phyloP scores from a whole-genome alignment of 2,329 filamentous ascomycete species.

The Lasiodiplodia theobromae region DNA sequence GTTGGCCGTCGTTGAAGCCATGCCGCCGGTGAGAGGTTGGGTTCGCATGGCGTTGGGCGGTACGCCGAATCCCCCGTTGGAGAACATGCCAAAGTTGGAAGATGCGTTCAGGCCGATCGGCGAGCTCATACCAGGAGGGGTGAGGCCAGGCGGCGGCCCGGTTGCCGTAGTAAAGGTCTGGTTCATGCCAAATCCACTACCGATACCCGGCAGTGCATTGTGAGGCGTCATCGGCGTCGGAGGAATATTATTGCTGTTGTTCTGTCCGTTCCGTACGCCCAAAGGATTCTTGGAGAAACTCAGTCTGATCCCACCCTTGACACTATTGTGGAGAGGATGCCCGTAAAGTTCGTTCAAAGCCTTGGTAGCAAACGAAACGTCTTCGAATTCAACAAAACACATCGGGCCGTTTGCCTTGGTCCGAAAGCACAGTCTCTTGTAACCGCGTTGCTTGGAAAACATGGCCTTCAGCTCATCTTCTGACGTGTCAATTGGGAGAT shows the following conservation, averaged over 20 bases:
- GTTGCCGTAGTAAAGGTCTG: conserved; percentile 70
- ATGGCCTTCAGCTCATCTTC: conserved; percentile 95
- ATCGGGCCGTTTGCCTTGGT: conserved; percentile 96
- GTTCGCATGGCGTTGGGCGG: conserved; percentile 43
- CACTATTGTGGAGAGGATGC: conserved; percentile 83
- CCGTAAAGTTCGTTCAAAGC: conserved; percentile 90
- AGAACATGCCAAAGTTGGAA: conserved; percentile 46
- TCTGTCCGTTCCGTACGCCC: conserved; percentile 83
- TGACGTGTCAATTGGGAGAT: conserved; percentile 87
- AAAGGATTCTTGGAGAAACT: conserved; percentile 98
- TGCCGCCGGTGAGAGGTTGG: conserved; percentile 42
- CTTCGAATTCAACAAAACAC: conserved; percentile 99
- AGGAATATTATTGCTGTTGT: conserved; percentile 58
- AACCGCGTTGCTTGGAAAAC: conserved; percentile 92
- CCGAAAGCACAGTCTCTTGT: conserved; percentile 92
- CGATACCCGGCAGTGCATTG: conserved; percentile 64
- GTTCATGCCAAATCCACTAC: conserved; percentile 59
- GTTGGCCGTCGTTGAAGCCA: conserved; percentile 42
- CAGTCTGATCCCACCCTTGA: conserved; percentile 91
- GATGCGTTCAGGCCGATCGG: conserved; percentile 39
- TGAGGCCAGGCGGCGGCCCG: conserved; percentile 83
- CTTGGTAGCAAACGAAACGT: conserved; percentile 89
- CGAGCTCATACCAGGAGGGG: conserved; percentile 72
- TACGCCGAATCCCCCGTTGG: conserved; percentile 47
- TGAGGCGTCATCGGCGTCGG: conserved; percentile 58